Conservation (phyloP, 805 yeast genomes). For the Candida nemodendra region DNA sequence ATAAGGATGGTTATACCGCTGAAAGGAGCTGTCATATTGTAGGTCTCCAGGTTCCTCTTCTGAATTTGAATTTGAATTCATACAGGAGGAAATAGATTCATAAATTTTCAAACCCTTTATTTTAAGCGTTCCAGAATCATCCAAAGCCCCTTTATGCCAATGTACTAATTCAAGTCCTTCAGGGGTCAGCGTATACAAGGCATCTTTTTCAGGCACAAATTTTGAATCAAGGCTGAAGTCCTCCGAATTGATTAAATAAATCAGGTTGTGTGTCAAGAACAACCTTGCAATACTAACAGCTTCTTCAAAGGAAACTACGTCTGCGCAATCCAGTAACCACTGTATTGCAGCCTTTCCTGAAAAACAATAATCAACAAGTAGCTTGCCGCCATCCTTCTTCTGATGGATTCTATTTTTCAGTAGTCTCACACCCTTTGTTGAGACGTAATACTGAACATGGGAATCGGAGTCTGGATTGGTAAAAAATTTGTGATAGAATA, state of each 20-base stretch:
- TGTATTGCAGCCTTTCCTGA: slow-evolving; percentile 79
- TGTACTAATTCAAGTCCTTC: slow-evolving; percentile 21
- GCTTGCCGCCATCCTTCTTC: slow-evolving; percentile 19
- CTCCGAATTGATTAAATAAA: slow-evolving; percentile 38
- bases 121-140: background rate
- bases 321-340: slow-evolving; percentile 91
- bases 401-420: slow-evolving; percentile 38
- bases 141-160: slow-evolving; percentile 18
- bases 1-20: slow-evolving; percentile 3
- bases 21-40: background rate
- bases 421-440: slow-evolving; percentile 63
- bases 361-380: slow-evolving; percentile 47
- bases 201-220: slow-evolving; percentile 17
- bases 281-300: slow-evolving; percentile 53
- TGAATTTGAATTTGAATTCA: background rate
- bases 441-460: slow-evolving; percentile 73
- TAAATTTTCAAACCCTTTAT: background rate
- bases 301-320: slow-evolving; percentile 51
- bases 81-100: background rate
- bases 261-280: slow-evolving; percentile 46
- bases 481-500: slow-evolving; percentile 73
- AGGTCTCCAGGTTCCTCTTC: slow-evolving; percentile 8
- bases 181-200: slow-evolving; percentile 24
- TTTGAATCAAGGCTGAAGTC: slow-evolving; percentile 1
- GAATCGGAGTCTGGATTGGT: slow-evolving; percentile 89